Conservation (phyloP, 352 stramenopile genomes). For the Phytophthora quininea region DNA sequence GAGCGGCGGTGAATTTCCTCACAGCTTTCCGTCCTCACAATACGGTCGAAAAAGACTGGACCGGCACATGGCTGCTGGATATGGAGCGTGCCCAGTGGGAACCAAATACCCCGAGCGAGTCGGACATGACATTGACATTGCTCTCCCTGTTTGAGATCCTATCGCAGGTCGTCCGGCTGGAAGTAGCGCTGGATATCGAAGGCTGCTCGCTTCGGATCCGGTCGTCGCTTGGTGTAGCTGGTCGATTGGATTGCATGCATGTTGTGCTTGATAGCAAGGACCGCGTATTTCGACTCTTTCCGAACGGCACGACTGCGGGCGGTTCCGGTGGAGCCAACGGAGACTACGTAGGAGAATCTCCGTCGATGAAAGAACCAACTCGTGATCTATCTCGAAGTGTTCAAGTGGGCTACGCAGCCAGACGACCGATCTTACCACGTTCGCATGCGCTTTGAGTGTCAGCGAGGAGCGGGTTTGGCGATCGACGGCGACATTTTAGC, state of each 20-base stretch:
- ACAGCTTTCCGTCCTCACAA: conserved; percentile 10
- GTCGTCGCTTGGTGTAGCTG: conserved; percentile 36
- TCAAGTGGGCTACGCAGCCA: conserved; percentile 44
- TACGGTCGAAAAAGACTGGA: conserved; percentile 51
- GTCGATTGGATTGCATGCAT: conserved; percentile 40
- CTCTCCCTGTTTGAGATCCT: conserved; percentile 51
- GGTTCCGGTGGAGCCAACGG: conserved; percentile 52
- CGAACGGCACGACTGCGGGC: conserved; percentile 54
- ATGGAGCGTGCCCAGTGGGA: conserved; percentile 51
- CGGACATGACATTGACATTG: conserved; percentile 37
- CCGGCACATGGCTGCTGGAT: conserved; percentile 60
- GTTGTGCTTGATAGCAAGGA: conserved; percentile 67
- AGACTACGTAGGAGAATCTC: conserved; percentile 71
- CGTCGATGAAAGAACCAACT: conserved; percentile 48
- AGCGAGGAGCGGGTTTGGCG: conserved; percentile 42
- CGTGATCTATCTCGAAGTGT: conserved; percentile 57
- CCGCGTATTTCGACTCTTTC: conserved; percentile 61
- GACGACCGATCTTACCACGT: conserved; percentile 43
- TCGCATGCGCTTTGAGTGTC: conserved; percentile 51
- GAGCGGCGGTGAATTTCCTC: neutral
- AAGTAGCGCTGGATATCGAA: conserved; percentile 49
- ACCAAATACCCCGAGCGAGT: neutral
- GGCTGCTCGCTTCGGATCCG: conserved; percentile 43
- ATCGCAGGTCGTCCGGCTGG: conserved; percentile 48
- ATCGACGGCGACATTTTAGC: conserved; percentile 56